Conservation (phyloP, 2,329 filamentous ascomycete species). For the Juglanconis sp. region DNA sequence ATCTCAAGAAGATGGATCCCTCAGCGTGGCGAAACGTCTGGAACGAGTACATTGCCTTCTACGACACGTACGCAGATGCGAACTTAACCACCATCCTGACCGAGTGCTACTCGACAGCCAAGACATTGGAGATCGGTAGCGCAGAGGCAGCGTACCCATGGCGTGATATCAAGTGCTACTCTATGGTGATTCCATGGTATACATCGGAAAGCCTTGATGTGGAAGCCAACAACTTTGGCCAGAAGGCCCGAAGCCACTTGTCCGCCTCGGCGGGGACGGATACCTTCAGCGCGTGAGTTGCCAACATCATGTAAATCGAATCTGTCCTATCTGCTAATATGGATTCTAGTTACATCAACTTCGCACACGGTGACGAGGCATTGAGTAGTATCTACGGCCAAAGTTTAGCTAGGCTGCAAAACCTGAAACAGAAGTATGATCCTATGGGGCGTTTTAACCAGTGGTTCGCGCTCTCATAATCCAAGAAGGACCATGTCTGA, state of each 20-base stretch:
- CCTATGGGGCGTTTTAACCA: slow-evolving; percentile 37
- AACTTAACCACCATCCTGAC: slow-evolving; percentile 31
- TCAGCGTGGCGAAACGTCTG: slow-evolving; percentile 36
- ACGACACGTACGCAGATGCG: slow-evolving; percentile 27
- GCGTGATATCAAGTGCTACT: slow-evolving; percentile 33
- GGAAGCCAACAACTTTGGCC: slow-evolving; percentile 32
- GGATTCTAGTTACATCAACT: slow-evolving; percentile 43
- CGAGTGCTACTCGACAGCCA: slow-evolving; percentile 35
- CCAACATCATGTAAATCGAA: neutral
- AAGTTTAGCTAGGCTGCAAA: slow-evolving; percentile 38
- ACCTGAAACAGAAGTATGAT: slow-evolving; percentile 48
- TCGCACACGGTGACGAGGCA: slow-evolving; percentile 46
- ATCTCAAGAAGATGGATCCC: slow-evolving; percentile 31
- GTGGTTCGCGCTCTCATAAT: slow-evolving; percentile 1
- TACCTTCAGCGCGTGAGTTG: slow-evolving; percentile 4
- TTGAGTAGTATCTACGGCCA: slow-evolving; percentile 41
- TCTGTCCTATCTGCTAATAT: neutral
- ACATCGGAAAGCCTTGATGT: slow-evolving; percentile 31
- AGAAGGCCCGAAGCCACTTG: slow-evolving; percentile 26
- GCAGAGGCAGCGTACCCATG: slow-evolving; percentile 29
- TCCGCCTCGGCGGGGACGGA: slow-evolving; percentile 1
- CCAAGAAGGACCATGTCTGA: neutral
- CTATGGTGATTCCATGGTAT: slow-evolving; percentile 38
- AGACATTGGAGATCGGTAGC: slow-evolving; percentile 23
- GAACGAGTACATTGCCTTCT: slow-evolving; percentile 35